Conservation (phyloP, 108 stramenopile species). For the Discostella pseudostelligera region DNA sequence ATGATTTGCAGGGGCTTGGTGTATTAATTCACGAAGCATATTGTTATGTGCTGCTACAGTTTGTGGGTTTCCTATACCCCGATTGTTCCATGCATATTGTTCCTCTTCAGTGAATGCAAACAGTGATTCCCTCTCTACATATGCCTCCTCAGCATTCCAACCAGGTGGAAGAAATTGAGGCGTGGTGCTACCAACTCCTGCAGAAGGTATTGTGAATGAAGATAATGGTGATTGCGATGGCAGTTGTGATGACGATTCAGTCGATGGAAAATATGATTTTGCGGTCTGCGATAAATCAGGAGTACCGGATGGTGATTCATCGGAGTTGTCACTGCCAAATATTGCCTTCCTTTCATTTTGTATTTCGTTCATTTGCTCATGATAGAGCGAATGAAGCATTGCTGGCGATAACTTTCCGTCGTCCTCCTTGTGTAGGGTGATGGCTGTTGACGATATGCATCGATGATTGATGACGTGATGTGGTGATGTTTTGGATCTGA, state of each 20-base stretch:
- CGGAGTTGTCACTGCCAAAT: conserved; percentile 25
- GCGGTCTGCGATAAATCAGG: conserved; percentile 25
- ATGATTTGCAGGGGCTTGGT: background rate
- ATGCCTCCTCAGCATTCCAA: conserved; percentile 48
- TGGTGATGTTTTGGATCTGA: background rate
- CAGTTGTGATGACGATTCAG: background rate
- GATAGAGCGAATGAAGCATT: conserved; percentile 34
- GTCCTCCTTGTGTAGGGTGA: background rate
- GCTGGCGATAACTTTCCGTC: background rate
- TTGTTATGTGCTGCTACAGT: background rate
- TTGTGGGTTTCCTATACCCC: background rate
- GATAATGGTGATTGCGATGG: background rate
- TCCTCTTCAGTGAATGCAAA: conserved; percentile 71
- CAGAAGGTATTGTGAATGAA: background rate
- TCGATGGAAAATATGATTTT: conserved; percentile 8
- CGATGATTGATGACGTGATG: background rate
- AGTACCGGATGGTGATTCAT: conserved; percentile 9
- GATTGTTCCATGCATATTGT: conserved; percentile 59
- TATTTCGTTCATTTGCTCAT: conserved; percentile 48
- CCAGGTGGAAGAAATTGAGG: conserved; percentile 9
- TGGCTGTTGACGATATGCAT: background rate
- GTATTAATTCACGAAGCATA: conserved; percentile 1
- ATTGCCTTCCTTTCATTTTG: conserved; percentile 28
- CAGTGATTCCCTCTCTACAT: conserved; percentile 60
- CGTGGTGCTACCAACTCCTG: background rate